phyloP scores from a whole-genome alignment of 2,329 filamentous ascomycete genomes.

The Alternaria sp. region DNA sequence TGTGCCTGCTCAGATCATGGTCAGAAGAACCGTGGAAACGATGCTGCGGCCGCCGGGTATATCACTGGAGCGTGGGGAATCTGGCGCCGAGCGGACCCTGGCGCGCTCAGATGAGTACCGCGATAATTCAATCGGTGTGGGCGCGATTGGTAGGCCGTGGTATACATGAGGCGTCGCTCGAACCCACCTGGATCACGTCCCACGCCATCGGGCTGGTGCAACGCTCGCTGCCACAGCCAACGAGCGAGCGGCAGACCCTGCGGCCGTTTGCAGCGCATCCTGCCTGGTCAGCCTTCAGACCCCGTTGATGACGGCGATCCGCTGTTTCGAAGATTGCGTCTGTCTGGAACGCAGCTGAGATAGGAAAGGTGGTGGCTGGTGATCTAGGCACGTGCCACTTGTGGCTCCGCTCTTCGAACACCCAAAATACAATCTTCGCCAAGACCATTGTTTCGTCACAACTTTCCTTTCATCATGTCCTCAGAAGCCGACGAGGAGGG shows the following conservation, averaged over 20 bases:
- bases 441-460: slow-evolving; percentile 20
- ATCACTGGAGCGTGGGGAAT: slow-evolving; percentile 18
- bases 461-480: slow-evolving; percentile 28
- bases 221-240: slow-evolving; percentile 11
- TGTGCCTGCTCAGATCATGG: slow-evolving; percentile 2
- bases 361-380: slow-evolving; percentile 21
- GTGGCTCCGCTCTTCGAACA: slow-evolving; percentile 14
- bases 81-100: slow-evolving; percentile 8
- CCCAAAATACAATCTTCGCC: slow-evolving; percentile 27
- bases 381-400: slow-evolving; percentile 11
- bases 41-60: slow-evolving; percentile 11
- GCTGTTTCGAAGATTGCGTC: background rate
- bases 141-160: background rate
- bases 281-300: background rate
- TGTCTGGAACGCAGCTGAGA: slow-evolving; percentile 15
- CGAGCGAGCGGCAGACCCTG: slow-evolving; percentile 4
- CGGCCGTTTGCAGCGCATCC: background rate
- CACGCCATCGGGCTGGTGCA: background rate
- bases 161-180: background rate
- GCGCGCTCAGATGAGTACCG: slow-evolving; percentile 17
- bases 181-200: background rate
- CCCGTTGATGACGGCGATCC: slow-evolving; percentile 16
- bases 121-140: slow-evolving; percentile 1
- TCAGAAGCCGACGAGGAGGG: slow-evolving; percentile 45
- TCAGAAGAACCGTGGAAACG: slow-evolving; percentile 17